Evolutionary conservation across 73 alveolate genomes (phyloP), one percentile per base, ranked within the genome.

Genomic region (Tetrahymena borealis): DNA sequence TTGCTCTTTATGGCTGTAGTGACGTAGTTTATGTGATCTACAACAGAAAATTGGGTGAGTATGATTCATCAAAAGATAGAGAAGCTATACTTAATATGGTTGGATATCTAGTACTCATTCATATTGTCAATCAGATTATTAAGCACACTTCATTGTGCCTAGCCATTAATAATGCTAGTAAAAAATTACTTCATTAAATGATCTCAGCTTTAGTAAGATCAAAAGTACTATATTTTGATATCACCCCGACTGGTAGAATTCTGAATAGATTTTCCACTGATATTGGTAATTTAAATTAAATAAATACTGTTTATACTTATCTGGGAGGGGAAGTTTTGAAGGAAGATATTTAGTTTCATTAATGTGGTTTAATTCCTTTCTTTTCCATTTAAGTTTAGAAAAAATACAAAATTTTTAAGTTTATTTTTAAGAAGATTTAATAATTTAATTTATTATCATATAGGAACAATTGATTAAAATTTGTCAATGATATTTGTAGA

Each of bases 181-280:
- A 91, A n/a, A 42, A 43, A 5, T 20, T 91, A 35, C 94, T 60
- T 16, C 79, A 91, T 18, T n/a, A 91, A 32, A 91, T 91, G 94
- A 33, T 91, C 11, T 16, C 33, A 7, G 40, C 92, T 15, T 35
- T 91, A 32, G 2, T 38, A 10, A 36, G 90, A 91, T 40, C 94
- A n/a, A 90, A 90, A 43, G 90, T 60, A 32, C 33, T 32, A 42
- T 91, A 40, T 24, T 91, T 91, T 91, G 94, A 91, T 77, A 6
- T n/a, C 0, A 91, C 79, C 33, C 94, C 94, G 11, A 33, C 91
- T n/a, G 94, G 94, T 5, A 91, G 94, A 60, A 91, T 91, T 43
- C 39, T 91, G 33, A 24, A 91, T n/a, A 91, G 91, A 91, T 91
- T 91, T 41, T 91, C 94, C 7, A 40, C 79, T 16, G 94, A 91